Conservation (phyloP, 352 stramenopile genomes). For the Globisporangium mamillatum region DNA sequence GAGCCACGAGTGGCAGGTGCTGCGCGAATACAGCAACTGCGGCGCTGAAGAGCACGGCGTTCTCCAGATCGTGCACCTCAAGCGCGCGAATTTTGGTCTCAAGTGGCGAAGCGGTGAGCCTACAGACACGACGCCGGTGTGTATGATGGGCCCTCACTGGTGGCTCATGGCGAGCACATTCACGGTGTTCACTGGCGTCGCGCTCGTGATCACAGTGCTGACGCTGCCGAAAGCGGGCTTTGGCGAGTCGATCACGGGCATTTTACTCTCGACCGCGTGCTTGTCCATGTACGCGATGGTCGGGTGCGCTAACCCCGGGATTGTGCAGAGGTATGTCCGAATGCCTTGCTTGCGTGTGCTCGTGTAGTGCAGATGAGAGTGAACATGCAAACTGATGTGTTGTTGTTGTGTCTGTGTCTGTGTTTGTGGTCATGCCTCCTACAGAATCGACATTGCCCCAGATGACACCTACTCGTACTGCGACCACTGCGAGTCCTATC, state of each 20-base stretch:
- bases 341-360: neutral
- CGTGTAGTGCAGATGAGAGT: neutral
- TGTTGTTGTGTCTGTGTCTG: conserved; percentile 5
- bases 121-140: conserved; percentile 27
- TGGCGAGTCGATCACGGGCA: conserved; percentile 41
- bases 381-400: neutral
- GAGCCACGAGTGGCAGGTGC: conserved; percentile 20
- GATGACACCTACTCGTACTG: conserved; percentile 75
- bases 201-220: conserved; percentile 43
- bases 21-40: conserved; percentile 9
- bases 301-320: conserved; percentile 68
- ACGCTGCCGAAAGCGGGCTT: conserved; percentile 41
- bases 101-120: conserved; percentile 27
- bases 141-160: conserved; percentile 77
- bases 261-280: conserved; percentile 57
- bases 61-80: conserved; percentile 56
- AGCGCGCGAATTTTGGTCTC: conserved; percentile 51
- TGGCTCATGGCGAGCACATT: conserved; percentile 69
- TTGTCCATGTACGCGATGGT: conserved; percentile 72
- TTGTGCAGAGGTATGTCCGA: conserved; percentile 43
- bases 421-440: neutral
- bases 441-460: conserved; percentile 24
- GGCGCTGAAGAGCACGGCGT: conserved; percentile 5
- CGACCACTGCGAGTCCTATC: conserved; percentile 76
- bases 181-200: conserved; percentile 42